phyloP scores from a whole-genome alignment of 139 green algal genomes.

The Chlorella sorokiniana region DNA sequence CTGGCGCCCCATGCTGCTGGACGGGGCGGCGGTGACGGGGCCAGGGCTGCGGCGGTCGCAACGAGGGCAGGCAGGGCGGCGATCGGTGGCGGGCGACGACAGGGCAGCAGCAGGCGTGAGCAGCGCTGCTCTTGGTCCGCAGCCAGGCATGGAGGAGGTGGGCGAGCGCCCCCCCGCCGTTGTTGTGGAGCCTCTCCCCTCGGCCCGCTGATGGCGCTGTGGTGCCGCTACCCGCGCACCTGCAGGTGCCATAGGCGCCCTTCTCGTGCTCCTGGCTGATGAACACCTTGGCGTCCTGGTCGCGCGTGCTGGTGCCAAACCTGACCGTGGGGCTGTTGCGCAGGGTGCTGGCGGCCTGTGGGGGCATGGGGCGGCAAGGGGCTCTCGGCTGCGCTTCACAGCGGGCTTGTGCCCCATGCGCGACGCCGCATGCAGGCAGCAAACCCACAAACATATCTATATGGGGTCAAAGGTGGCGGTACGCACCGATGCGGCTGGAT shows the following conservation, averaged over 20 bases:
- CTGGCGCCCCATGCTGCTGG: conserved; percentile 34
- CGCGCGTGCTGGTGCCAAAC: conserved; percentile 46
- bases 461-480: too few relatives aligned
- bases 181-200: background rate
- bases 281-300: conserved; percentile 52
- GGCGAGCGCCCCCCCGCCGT: background rate
- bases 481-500: conserved; percentile 4
- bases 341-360: conserved; percentile 14
- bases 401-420: background rate
- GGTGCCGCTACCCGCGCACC: background rate
- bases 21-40: conserved; percentile 34
- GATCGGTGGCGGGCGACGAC: too few relatives aligned
- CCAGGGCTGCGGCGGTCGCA: background rate
- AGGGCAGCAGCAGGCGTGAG: background rate
- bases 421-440: too few relatives aligned
- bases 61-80: too few relatives aligned
- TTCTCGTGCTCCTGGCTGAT: conserved; percentile 56
- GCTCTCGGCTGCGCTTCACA: too few relatives aligned
- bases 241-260: conserved; percentile 41
- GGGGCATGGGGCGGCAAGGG: background rate
- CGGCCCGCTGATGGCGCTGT: background rate
- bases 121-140: background rate
- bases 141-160: conserved; percentile 6
- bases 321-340: conserved; percentile 29
- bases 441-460: too few relatives aligned